Base-by-base conservation (phyloP, 1,284 basidiomycete genomes). In the Ustanciosporium gigantosporum region DNA sequence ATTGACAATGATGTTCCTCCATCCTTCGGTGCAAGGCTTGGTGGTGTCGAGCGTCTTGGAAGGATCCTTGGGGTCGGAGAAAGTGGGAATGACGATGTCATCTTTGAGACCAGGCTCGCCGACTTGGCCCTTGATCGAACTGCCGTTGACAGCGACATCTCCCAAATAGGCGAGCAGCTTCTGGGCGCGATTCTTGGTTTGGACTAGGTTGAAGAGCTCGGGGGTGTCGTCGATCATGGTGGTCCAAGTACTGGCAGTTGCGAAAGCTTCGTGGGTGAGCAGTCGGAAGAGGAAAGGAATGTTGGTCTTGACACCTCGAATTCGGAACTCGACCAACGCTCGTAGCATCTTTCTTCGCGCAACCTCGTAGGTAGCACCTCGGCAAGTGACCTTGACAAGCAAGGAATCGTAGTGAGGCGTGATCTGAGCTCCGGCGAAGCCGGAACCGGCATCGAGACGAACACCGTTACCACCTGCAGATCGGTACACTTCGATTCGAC, bases 201-300 rank as follows among this genome's bases (percentile, higher is more conserved):
- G 90, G 5, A 98, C 92, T 53, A 98, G 86, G 81, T 94, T 95
- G 88, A 98, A 98, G 66, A 98, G 86, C 78, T 96, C 93, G 25
- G 91, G 94, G 3, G 93, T 97, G 81, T 99, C 95, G 78, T 99
- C 95, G 79, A 99, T 98, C 74, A 77, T 76, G 27, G 74, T 77
- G 15, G 74, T 99, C 95, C 95, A 99, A 17, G 95, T 97, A 82
- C 90, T 89, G 58, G 92, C 92, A 34, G 86, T 88, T 69, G 96
- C 89, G 81, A 97, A 98, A 65, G 93, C 86, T 70, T 94, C 91
- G 80, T 98, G 91, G n/a, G 94, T 97, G 67, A 99, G 82, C 22
- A 99, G 85, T 62, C 93, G 89, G 86, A 98, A 95, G 68, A 99
- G 82, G 89, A 98, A 99, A 23, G 95, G 95, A 68, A 98, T 98